These are phyloP conservation scores for Lumnitzera racemosa DNA, from an alignment of 345 rosid genomes.

Conservation along the genomic window DNA sequence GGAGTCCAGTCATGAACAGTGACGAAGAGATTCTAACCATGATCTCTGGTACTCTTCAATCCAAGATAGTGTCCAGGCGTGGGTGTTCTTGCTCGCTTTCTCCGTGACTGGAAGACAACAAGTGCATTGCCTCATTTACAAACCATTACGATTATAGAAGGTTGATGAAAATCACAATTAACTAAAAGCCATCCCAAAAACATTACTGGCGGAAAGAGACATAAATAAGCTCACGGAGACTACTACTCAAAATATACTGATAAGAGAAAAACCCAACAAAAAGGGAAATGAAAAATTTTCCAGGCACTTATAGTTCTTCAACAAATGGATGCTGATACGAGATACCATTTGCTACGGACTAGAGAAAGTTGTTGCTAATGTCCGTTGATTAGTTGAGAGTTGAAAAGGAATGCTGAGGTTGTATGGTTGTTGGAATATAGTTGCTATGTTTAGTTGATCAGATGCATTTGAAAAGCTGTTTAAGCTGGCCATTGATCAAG, in stretches of 20 bases:
- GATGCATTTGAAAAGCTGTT: constrained; percentile 94
- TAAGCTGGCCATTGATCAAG: constrained; percentile 91
- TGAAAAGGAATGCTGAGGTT: constrained; percentile 78
- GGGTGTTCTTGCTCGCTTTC: constrained; percentile 96
- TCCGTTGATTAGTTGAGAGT: constrained; percentile 96
- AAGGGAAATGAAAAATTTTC: constrained; percentile 15
- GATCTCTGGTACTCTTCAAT: constrained; percentile 71
- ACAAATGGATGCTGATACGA: constrained; percentile 36
- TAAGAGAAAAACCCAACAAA: constrained; percentile 6
- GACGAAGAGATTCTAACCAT: constrained; percentile 31
- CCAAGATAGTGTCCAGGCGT: constrained; percentile 99
- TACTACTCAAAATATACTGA: constrained; percentile 6
- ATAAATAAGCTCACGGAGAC: constrained; percentile 3
- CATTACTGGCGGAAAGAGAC: neutral
- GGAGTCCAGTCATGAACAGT: neutral
- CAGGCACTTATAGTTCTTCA: constrained; percentile 17
- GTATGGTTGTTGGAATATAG: constrained; percentile 78
- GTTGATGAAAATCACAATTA: neutral
- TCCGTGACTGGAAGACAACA: constrained; percentile 67
- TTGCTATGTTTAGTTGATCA: constrained; percentile 85
- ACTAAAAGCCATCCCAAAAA: neutral
- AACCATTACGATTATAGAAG: neutral
- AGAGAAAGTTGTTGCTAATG: constrained; percentile 91
- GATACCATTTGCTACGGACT: constrained; percentile 71
- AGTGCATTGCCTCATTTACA: constrained; percentile 10